phyloP scores from a whole-genome alignment of 176 grass and related monocot species.

The Areca catechu region DNA sequence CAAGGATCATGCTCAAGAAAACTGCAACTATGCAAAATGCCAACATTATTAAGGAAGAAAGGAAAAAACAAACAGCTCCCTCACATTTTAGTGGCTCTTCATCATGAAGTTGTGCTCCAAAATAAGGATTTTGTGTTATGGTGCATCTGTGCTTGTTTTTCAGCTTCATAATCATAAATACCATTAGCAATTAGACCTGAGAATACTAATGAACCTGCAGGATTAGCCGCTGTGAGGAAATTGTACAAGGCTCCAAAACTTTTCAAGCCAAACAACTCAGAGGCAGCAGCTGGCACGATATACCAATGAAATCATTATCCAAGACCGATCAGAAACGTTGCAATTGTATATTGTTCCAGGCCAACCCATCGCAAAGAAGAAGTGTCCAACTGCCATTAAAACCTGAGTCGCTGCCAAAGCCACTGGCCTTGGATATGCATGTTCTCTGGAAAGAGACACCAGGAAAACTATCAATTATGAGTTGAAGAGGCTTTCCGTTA shows the following conservation, averaged over 20 bases:
- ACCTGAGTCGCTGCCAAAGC: constrained; percentile 4
- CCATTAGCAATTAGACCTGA: background rate
- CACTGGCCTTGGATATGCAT: background rate
- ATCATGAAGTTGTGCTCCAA: background rate
- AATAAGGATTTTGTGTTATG: background rate
- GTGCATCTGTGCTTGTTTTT: background rate
- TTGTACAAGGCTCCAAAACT: constrained; percentile 6
- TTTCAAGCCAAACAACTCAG: constrained; percentile 6
- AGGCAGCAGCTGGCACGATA: constrained; percentile 2
- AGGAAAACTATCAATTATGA: too few species aligned
- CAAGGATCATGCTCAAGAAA: constrained; percentile 6
- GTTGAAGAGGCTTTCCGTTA: too few species aligned
- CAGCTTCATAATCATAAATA: constrained; percentile 3
- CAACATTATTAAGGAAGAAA: constrained; percentile 4
- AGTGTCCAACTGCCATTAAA: background rate
- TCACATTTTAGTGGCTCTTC: constrained; percentile 1
- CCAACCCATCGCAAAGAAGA: constrained; percentile 3
- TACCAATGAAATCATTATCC: background rate
- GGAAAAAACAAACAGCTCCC: constrained; percentile 4
- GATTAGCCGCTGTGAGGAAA: constrained; percentile 3
- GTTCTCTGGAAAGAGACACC: background rate
- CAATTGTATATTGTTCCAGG: background rate
- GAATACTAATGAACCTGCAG: constrained; percentile 3
- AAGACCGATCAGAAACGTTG: background rate
- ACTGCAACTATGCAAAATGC: background rate